Evolutionary conservation across 768 basidiomycete genomes (phyloP).

Genomic region (Leucocoprinus leucothites): DNA sequence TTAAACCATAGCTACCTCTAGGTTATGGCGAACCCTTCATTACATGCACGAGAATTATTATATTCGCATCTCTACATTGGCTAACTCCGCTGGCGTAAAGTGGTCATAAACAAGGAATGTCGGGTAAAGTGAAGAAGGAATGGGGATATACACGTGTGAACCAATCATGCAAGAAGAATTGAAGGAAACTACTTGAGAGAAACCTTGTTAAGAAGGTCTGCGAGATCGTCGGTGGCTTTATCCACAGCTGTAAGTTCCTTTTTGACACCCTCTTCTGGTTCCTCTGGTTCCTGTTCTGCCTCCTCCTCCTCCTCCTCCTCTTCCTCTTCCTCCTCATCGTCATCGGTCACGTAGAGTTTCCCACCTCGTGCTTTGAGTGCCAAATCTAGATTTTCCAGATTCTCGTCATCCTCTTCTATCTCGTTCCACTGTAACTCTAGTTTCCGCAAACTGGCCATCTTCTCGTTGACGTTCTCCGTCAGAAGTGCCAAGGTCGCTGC

Average conservation of each 20-base stretch:
- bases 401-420: constrained; percentile 71
- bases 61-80: constrained; percentile 4
- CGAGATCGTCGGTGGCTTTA: constrained; percentile 52
- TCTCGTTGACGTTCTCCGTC: constrained; percentile 58
- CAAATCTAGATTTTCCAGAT: constrained; percentile 48
- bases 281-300: constrained; percentile 40
- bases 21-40: too few species aligned
- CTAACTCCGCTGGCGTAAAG: background rate
- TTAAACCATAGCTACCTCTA: too few species aligned
- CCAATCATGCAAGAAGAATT: background rate
- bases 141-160: background rate
- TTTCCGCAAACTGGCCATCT: constrained; percentile 54
- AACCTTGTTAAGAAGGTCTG: constrained; percentile 66
- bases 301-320: constrained; percentile 51
- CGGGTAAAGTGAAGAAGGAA: background rate
- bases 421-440: constrained; percentile 94
- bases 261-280: constrained; percentile 28
- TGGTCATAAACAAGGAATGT: background rate
- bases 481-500: constrained; percentile 63
- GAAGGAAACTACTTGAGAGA: background rate
- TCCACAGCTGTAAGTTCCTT: constrained; percentile 20
- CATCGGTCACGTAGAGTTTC: constrained; percentile 64
- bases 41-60: too few species aligned
- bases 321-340: constrained; percentile 80
- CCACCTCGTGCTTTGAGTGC: constrained; percentile 65